phyloP scores from a whole-genome alignment of 805 yeast species.

The Clavispora fructus region DNA sequence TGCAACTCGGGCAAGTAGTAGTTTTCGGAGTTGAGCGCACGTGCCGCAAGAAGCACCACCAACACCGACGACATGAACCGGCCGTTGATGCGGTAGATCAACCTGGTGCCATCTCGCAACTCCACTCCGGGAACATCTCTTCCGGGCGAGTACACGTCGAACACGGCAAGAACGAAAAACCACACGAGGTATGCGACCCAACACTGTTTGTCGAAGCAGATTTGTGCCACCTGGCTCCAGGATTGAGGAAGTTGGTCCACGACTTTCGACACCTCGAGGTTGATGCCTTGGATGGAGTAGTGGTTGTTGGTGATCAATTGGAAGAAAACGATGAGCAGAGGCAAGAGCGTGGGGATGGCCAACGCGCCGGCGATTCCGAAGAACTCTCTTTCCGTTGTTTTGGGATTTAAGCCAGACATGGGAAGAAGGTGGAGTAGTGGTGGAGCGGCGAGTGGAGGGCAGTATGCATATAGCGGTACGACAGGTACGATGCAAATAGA shows the following conservation, averaged over 20 bases:
- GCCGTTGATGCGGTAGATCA: conserved; percentile 82
- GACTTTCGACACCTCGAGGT: conserved; percentile 37
- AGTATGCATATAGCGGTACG: too few relatives aligned
- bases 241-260: conserved; percentile 28
- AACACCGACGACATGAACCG: conserved; percentile 43
- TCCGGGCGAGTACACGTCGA: conserved; percentile 71
- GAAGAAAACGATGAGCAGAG: conserved; percentile 54
- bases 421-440: too few relatives aligned
- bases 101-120: conserved; percentile 69
- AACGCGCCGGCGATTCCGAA: conserved; percentile 73
- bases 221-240: conserved; percentile 16
- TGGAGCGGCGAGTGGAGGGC: neutral
- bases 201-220: conserved; percentile 40
- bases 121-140: conserved; percentile 55
- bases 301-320: conserved; percentile 57
- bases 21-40: conserved; percentile 44
- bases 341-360: conserved; percentile 61
- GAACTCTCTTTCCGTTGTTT: conserved; percentile 68
- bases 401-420: conserved; percentile 54
- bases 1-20: conserved; percentile 73
- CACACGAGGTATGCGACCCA: conserved; percentile 68
- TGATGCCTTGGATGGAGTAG: conserved; percentile 48
- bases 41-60: conserved; percentile 37
- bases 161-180: conserved; percentile 59
- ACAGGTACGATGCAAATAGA: too few relatives aligned